These are phyloP conservation scores for Chaetoscypha palmicola DNA, from an alignment of 2,329 filamentous ascomycete genomes.

Conservation along the genomic window DNA sequence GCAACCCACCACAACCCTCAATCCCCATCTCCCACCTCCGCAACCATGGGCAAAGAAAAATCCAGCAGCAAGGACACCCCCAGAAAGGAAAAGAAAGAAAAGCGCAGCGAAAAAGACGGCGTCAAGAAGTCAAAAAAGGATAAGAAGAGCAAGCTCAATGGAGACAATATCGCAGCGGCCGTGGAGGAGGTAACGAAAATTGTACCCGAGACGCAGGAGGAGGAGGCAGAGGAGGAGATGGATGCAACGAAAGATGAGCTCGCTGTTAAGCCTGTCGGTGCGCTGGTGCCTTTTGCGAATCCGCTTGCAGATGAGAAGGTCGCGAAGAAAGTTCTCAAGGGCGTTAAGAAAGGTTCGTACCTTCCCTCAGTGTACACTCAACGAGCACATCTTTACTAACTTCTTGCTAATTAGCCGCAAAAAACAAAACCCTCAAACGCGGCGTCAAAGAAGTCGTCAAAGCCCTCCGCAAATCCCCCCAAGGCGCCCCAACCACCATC, in stretches of 20 bases:
- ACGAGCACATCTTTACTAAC: no score
- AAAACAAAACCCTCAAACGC: slow-evolving; percentile 91
- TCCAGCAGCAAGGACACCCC: slow-evolving; percentile 25
- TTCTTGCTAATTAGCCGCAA: slow-evolving; percentile 89
- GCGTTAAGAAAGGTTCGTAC: slow-evolving; percentile 49
- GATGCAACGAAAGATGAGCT: not conserved
- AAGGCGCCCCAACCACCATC: slow-evolving; percentile 47
- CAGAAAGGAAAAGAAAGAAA: slow-evolving; percentile 63
- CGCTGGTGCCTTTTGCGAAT: slow-evolving; percentile 76
- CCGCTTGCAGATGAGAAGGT: slow-evolving; percentile 75
- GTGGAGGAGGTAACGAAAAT: slow-evolving; percentile 60
- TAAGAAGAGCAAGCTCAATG: slow-evolving; percentile 35
- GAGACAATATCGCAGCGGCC: slow-evolving; percentile 47
- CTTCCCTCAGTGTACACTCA: not conserved
- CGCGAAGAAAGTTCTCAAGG: slow-evolving; percentile 58
- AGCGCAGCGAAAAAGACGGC: slow-evolving; percentile 41
- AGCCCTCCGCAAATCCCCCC: slow-evolving; percentile 84
- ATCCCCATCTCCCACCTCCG: slow-evolving; percentile 4
- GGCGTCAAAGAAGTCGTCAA: slow-evolving; percentile 99
- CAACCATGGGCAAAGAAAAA: slow-evolving; percentile 30
- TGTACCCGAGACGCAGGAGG: slow-evolving; percentile 46
- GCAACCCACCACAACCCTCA: slow-evolving; percentile 3
- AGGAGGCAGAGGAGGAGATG: slow-evolving; percentile 30
- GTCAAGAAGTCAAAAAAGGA: slow-evolving; percentile 40
- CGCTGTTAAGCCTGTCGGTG: slow-evolving; percentile 40